Evolutionary conservation across 768 basidiomycete species (phyloP).

Genomic region (Lactarius pseudohatsudake): DNA sequence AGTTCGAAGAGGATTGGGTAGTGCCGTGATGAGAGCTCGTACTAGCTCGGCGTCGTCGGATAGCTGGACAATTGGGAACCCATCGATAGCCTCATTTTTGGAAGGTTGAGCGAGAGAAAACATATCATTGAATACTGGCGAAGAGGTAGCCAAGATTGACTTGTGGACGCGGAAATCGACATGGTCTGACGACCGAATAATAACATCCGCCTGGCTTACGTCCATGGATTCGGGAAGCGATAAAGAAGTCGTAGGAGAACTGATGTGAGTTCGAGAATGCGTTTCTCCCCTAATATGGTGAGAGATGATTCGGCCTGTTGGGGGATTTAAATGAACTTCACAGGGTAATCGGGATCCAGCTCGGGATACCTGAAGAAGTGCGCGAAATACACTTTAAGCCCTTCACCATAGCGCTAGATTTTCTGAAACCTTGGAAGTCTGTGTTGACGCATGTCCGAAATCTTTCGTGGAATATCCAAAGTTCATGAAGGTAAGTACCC

Average conservation of each 20-base stretch:
- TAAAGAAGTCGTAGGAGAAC: not conserved
- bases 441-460: not conserved
- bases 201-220: conserved; percentile 38
- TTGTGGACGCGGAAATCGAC: conserved; percentile 47
- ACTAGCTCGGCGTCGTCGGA: conserved; percentile 1
- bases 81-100: not conserved
- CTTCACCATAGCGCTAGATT: not conserved
- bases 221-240: not conserved
- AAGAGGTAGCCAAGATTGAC: conserved; percentile 44
- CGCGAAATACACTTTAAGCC: not conserved
- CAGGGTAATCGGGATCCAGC: not conserved
- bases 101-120: conserved; percentile 9
- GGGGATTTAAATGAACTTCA: not conserved
- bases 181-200: conserved; percentile 44
- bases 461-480: conserved; percentile 24
- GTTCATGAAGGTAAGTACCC: conserved; percentile 10
- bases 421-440: not conserved
- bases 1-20: not conserved
- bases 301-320: conserved; percentile 7
- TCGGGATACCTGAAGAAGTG: not conserved
- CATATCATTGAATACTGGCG: conserved; percentile 38
- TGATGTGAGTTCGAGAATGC: not conserved
- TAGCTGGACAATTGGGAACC: conserved; percentile 1
- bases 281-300: not conserved
- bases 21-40: not conserved